Base-by-base conservation (phyloP, 495 filamentous ascomycete genomes). In the Hypoxylon fragiforme region DNA sequence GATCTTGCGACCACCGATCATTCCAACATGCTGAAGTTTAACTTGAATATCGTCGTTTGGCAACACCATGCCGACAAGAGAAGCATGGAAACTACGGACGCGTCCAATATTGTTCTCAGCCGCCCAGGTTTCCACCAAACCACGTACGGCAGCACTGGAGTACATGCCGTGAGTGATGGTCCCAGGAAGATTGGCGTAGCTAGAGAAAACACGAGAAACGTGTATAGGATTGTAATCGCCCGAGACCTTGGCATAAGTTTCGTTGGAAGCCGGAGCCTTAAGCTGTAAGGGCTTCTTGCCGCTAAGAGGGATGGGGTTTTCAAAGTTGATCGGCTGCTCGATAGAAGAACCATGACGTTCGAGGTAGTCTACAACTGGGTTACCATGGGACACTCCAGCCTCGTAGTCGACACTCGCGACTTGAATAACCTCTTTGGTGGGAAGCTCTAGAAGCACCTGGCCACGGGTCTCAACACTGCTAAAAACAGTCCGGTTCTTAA, bases 141-240 rank as follows among this genome's bases (percentile, higher is more conserved):
- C 91, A 43, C 94, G 87, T n/a, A 97, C 94, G 15, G 95, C 91
- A 44, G 94, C 94, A 73, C 92, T 97, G 3, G 91, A 90, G 79
- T 97, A 99, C 94, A 99, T 99, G 52, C 94, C 94, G 69, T 99
- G 92, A 1, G 92, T 97, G 69, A 98, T 98, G 21, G 92, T 98
- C 26, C 92, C 92, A 0, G 89, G 90, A 14, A 99, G 83, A 70
- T 89, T 92, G 67, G 92, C 94, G 66, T 97, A 99, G 70, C 81
- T 88, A 12, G 95, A 84, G 76, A 99, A 99, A 30, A 96, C 90
- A 43, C 92, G 86, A 1, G 94, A 97, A 36, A 97, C 94, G 76
- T 99, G 94, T 56, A 99, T 99, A 7, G 94, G 94, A 68, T 99
- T 99, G 79, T 90, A 97, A 65, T 99, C 94, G 16, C 95, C 95